A percentile compares a stretch with the other conserved stretches of the same genome.
These are phyloP conservation scores for Luzula sylvatica DNA, from an alignment of 176 grass and related monocot species.

Conservation along the genomic window DNA sequence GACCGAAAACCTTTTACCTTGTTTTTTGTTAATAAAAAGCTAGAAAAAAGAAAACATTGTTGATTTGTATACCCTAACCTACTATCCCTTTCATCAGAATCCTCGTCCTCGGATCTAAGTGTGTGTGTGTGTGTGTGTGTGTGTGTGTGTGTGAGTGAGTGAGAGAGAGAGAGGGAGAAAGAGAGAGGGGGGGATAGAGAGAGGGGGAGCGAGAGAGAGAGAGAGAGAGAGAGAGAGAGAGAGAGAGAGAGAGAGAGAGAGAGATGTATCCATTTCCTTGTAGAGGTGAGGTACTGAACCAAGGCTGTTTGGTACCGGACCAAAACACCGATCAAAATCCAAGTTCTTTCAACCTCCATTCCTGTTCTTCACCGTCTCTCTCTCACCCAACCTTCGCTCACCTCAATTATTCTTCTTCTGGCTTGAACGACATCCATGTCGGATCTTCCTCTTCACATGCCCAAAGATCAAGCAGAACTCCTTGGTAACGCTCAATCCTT, in stretches of 20 bases:
- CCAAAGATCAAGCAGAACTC: conserved; percentile 20
- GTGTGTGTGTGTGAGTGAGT: background rate
- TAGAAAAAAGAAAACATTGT: background rate
- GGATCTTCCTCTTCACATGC: conserved; percentile 7
- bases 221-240: conserved; percentile 18
- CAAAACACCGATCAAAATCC: conserved; percentile 5
- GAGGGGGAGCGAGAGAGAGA: too few species aligned
- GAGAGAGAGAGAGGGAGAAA: background rate
- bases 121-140: background rate
- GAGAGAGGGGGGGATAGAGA: background rate
- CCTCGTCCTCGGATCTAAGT: conserved; percentile 18
- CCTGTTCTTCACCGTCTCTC: background rate
- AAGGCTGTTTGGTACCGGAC: background rate
- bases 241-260: background rate
- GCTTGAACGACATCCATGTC: conserved; percentile 9
- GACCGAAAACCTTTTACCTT: too few species aligned
- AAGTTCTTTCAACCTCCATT: conserved; percentile 7
- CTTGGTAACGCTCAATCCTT: conserved; percentile 12
- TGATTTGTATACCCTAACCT: too few species aligned
- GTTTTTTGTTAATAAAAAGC: too few species aligned
- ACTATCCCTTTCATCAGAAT: conserved; percentile 25
- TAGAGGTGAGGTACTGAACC: background rate
- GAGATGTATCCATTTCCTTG: conserved; percentile 15
- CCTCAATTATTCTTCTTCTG: conserved; percentile 11
- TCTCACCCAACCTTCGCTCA: background rate